Evolutionary conservation across 352 stramenopile species (phyloP).

Genomic region (Pythium aquatile): DNA sequence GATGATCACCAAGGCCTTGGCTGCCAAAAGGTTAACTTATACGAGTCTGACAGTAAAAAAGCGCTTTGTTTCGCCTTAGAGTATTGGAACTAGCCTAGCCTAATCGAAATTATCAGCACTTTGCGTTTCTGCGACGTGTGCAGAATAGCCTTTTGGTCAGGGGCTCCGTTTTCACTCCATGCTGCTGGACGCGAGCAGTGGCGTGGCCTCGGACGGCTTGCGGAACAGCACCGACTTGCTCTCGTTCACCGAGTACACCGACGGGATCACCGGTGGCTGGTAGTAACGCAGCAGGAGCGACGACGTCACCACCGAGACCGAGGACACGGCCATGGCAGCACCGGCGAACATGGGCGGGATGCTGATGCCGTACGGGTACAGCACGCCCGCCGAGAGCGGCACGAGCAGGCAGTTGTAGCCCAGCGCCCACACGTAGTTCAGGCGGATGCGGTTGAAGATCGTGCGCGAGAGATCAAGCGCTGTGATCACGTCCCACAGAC

Average conservation of each 20-base stretch:
- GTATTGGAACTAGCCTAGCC: neutral
- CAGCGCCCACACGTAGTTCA: conserved; percentile 98
- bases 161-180: conserved; percentile 29
- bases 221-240: conserved; percentile 82
- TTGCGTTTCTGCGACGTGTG: conserved; percentile 25
- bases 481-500: conserved; percentile 93
- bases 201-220: conserved; percentile 71
- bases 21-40: conserved; percentile 4
- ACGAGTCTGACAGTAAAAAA: neutral
- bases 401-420: conserved; percentile 98
- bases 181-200: conserved; percentile 66
- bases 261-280: conserved; percentile 62
- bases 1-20: neutral
- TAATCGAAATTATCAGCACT: conserved; percentile 1
- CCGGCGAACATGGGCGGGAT: conserved; percentile 97
- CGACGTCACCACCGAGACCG: conserved; percentile 95
- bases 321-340: conserved; percentile 96
- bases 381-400: conserved; percentile 94
- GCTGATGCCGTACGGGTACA: conserved; percentile 93
- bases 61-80: conserved; percentile 1
- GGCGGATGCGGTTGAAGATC: conserved; percentile 96
- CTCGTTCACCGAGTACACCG: conserved; percentile 56
- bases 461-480: conserved; percentile 95
- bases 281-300: conserved; percentile 94
- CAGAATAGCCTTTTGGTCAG: conserved; percentile 29